Evolutionary conservation across 805 yeast genomes (phyloP).

Genomic region (Saccharomyces cerevisiae): DNA sequence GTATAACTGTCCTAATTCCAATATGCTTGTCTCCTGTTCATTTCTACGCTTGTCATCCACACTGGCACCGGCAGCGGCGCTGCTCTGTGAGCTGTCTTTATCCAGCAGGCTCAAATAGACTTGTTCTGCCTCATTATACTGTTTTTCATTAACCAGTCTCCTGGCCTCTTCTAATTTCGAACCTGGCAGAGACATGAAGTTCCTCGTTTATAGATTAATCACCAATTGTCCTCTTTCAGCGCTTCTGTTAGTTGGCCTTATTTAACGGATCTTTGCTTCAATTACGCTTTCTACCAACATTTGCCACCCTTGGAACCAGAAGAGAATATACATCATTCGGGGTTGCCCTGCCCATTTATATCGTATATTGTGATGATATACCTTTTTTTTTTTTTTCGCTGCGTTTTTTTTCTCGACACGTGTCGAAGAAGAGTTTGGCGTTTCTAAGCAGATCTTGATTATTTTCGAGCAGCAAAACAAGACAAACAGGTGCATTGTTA

Average conservation of each 20-base stretch:
- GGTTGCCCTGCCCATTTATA: background rate
- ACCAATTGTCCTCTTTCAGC: background rate
- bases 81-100: conserved; percentile 7
- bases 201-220: background rate
- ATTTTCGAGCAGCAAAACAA: background rate
- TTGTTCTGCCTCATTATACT: conserved; percentile 51
- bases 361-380: background rate
- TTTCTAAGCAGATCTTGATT: background rate
- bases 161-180: conserved; percentile 49
- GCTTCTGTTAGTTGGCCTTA: background rate
- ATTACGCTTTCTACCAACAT: background rate
- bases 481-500: background rate
- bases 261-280: background rate
- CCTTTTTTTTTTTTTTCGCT: background rate
- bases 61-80: background rate
- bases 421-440: background rate
- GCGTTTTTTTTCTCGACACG: background rate
- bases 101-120: conserved; percentile 46
- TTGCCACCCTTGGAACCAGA: conserved; percentile 3
- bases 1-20: conserved; percentile 70
- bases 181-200: conserved; percentile 13
- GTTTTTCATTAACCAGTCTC: conserved; percentile 41
- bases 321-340: background rate
- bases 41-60: conserved; percentile 38
- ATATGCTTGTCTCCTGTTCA: conserved; percentile 58